Conservation (phyloP, 352 stramenopile genomes). For the Phytopythium boreale region DNA sequence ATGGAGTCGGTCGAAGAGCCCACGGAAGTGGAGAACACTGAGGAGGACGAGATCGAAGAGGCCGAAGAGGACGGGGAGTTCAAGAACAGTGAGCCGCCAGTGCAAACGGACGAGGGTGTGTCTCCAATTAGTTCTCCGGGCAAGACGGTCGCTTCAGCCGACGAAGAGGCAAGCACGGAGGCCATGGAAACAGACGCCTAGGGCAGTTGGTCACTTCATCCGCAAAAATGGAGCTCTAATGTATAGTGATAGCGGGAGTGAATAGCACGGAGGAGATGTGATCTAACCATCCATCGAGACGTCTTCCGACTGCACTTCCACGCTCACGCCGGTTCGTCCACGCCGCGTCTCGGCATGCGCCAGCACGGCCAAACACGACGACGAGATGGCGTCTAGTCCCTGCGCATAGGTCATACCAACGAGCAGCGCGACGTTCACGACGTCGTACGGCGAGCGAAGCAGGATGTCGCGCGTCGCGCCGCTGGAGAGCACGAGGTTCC, state of each 20-base stretch:
- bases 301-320: constrained; percentile 26
- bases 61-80: constrained; percentile 19
- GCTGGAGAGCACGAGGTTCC: constrained; percentile 73
- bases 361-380: constrained; percentile 49
- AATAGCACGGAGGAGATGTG: not conserved
- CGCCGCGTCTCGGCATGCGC: constrained; percentile 57
- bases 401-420: constrained; percentile 69
- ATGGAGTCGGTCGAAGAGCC: constrained; percentile 41
- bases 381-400: constrained; percentile 62
- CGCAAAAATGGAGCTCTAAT: not conserved
- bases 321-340: constrained; percentile 40
- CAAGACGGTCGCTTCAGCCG: not conserved
- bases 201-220: constrained; percentile 8
- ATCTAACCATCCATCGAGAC: constrained; percentile 45
- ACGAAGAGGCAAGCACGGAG: constrained; percentile 2
- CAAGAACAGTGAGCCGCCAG: constrained; percentile 7
- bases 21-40: constrained; percentile 16
- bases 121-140: not conserved
- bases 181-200: constrained; percentile 25
- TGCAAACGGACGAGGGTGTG: not conserved
- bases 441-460: constrained; percentile 76
- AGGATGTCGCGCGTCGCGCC: constrained; percentile 70
- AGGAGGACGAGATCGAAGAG: constrained; percentile 10
- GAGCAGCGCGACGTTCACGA: constrained; percentile 77
- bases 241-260: not conserved